Percentiles rank a stretch among this genome's conserved stretches.
These are phyloP conservation scores for Solanum lycopersicoides DNA, from an alignment of 257 asterid genomes.

Conservation along the genomic window DNA sequence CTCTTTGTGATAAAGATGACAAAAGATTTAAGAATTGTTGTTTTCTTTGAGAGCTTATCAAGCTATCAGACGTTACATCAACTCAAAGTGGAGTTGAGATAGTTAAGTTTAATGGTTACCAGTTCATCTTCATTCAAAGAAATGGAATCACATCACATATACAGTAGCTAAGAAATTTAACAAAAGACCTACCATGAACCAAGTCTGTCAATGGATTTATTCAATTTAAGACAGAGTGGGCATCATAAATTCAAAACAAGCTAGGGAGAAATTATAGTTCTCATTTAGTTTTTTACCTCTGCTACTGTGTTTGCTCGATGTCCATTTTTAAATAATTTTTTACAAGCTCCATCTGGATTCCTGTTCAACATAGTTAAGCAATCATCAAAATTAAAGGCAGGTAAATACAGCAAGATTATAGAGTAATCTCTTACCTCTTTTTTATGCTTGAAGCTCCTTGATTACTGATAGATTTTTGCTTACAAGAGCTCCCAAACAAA, in stretches of 20 bases:
- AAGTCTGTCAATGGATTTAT: background rate
- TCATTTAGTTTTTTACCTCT: slow-evolving; percentile 18
- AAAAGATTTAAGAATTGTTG: background rate
- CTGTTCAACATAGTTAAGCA: slow-evolving; percentile 23
- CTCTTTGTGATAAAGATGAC: background rate
- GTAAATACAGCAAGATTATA: background rate
- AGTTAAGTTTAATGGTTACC: background rate
- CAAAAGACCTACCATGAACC: background rate
- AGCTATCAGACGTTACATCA: background rate
- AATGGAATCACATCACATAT: background rate
- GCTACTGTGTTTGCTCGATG: slow-evolving; percentile 1
- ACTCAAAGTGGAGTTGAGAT: background rate
- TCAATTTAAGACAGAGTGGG: background rate
- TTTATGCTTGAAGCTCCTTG: slow-evolving; percentile 21
- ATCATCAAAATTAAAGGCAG: slow-evolving; percentile 2
- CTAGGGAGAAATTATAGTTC: background rate
- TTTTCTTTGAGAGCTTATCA: background rate
- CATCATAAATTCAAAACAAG: background rate
- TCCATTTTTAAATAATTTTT: slow-evolving; percentile 35
- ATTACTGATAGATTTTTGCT: slow-evolving; percentile 19
- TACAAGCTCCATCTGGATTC: slow-evolving; percentile 27
- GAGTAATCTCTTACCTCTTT: slow-evolving; percentile 26
- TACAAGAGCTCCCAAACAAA: slow-evolving; percentile 19
- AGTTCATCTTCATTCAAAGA: background rate
- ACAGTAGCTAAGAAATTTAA: background rate